Base-by-base conservation (phyloP, 768 basidiomycete species). In the Pluteus cervinus region DNA sequence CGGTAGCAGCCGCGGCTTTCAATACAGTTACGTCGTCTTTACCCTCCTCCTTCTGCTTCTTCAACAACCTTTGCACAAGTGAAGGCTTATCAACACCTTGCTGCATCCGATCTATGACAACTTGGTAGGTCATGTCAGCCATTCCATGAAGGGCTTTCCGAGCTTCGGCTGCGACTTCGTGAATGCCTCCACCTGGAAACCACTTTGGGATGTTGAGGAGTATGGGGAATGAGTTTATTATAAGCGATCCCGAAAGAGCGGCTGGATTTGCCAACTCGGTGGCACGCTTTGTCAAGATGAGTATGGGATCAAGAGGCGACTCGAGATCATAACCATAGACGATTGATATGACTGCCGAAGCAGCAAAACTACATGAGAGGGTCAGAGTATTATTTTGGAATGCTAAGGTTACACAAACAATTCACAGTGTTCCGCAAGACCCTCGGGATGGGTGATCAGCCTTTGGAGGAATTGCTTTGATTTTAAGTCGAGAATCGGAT, bases 171-270 rank as follows among this genome's bases (percentile, higher is more conserved):
- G 70, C 71, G 34, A 58, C 60, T 21, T 53, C 52, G 44, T 71
- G 58, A 41, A 74, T 73, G 2, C 58, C 58, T 11, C 67, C 64
- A 0, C 73, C 73, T 5, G 69, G 71, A 9, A 73, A 30, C 68
- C 69, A 74, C 24, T 45, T 52, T 0, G 73, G 72, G 9, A 75
- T 44, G 24, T 68, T 55, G n/a, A n/a, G n/a, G n/a, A n/a, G n/a
- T n/a, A n/a, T n/a, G n/a, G n/a, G n/a, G n/a, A n/a, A n/a, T n/a
- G n/a, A n/a, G n/a, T n/a, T n/a, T n/a, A 54, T 50, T 3, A n/a
- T n/a, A n/a, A n/a, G n/a, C n/a, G n/a, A n/a, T n/a, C n/a, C n/a
- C n/a, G n/a, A n/a, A n/a, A n/a, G n/a, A n/a, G n/a, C n/a, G n/a
- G n/a, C n/a, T n/a, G n/a, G n/a, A n/a, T n/a, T n/a, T n/a, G n/a